These are phyloP conservation scores for Phytophthora pisi DNA, from an alignment of 352 stramenopile species.

Conservation along the genomic window DNA sequence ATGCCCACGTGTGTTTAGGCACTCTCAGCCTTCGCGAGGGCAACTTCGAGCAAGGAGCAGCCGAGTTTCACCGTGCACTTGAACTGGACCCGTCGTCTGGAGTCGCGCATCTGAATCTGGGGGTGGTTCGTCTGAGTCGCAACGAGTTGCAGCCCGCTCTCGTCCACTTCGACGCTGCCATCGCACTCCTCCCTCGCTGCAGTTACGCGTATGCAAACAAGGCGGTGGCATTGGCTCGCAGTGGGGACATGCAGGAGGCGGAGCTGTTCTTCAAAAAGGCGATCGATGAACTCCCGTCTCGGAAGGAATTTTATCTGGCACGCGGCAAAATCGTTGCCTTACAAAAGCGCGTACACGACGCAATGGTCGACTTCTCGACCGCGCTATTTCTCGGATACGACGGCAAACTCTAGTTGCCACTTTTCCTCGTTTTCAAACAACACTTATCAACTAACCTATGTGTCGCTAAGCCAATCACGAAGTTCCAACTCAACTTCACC, in stretches of 20 bases:
- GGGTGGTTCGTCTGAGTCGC: constrained; percentile 52
- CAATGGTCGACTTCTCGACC: constrained; percentile 83
- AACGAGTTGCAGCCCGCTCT: constrained; percentile 41
- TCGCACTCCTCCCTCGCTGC: constrained; percentile 52
- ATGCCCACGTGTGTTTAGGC: constrained; percentile 65
- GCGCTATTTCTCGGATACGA: constrained; percentile 76
- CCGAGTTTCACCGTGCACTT: constrained; percentile 50
- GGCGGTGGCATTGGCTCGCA: constrained; percentile 51
- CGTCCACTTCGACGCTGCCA: constrained; percentile 58
- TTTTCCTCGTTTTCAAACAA: background rate
- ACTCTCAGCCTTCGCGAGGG: constrained; percentile 56
- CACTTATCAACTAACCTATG: constrained; percentile 2
- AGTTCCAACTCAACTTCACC: background rate
- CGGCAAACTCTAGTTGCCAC: constrained; percentile 60
- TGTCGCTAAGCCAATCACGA: background rate
- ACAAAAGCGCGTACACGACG: constrained; percentile 77
- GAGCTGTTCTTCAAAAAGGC: constrained; percentile 68
- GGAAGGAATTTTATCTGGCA: constrained; percentile 70
- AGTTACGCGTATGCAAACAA: constrained; percentile 78
- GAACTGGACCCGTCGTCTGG: constrained; percentile 53
- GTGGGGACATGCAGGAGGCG: constrained; percentile 43
- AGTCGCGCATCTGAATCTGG: constrained; percentile 67
- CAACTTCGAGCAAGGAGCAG: constrained; percentile 42
- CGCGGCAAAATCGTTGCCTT: constrained; percentile 71
- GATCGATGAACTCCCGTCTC: constrained; percentile 71